Conservation (phyloP, 78 protist species). For the Guillardia theta region DNA sequence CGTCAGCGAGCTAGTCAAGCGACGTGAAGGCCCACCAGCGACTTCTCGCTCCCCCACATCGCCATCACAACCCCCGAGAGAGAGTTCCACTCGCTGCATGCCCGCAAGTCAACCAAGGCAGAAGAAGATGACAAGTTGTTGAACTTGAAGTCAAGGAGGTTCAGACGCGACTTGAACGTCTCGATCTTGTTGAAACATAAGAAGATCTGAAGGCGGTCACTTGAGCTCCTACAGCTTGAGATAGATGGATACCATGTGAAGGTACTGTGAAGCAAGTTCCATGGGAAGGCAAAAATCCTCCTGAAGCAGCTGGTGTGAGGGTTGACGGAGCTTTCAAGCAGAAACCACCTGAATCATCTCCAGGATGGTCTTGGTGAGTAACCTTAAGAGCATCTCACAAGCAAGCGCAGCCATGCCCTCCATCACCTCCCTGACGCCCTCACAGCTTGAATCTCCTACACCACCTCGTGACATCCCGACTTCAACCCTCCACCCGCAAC, state of each 20-base stretch:
- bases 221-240: no score
- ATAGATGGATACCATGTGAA: no score
- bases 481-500: no score
- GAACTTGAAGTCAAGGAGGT: background rate
- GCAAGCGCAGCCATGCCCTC: no score
- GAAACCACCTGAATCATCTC: no score
- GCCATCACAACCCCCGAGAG: background rate
- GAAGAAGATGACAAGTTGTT: background rate
- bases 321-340: background rate
- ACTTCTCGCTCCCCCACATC: background rate
- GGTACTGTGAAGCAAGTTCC: background rate
- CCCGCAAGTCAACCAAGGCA: background rate
- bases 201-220: no score
- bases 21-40: background rate
- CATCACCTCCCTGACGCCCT: no score
- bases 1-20: background rate
- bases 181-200: background rate
- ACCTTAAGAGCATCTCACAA: no score
- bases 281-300: background rate
- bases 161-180: background rate
- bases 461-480: no score
- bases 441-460: no score
- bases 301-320: background rate
- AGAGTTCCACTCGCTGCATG: background rate
- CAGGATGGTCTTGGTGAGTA: no score